These are phyloP conservation scores for Blastocystis hominis DNA, from an alignment of 352 stramenopile genomes.

Conservation along the genomic window DNA sequence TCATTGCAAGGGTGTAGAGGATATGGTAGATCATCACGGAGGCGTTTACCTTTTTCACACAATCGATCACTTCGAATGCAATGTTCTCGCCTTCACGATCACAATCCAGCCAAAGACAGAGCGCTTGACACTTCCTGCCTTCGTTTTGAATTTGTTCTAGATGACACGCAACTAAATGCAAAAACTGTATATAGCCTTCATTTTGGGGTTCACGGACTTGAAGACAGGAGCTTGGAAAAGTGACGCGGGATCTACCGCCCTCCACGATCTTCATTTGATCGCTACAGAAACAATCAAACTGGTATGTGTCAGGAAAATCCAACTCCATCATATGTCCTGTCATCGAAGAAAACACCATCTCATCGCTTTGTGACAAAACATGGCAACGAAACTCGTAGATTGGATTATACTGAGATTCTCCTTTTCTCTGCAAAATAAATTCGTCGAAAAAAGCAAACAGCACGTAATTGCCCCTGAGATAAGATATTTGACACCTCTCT, in stretches of 20 bases:
- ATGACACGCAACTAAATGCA: neutral
- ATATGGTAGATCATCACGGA: constrained; percentile 63
- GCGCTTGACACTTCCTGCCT: constrained; percentile 69
- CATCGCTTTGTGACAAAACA: constrained; percentile 68
- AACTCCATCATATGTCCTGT: constrained; percentile 91
- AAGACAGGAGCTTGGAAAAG: constrained; percentile 81
- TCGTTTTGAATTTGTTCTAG: constrained; percentile 69
- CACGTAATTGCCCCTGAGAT: constrained; percentile 62
- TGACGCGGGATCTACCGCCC: constrained; percentile 78
- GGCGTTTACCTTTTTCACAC: constrained; percentile 72
- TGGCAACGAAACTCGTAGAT: constrained; percentile 81
- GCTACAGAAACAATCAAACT: neutral
- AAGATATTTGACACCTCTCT: constrained; percentile 89
- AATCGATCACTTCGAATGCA: constrained; percentile 82
- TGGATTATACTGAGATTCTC: constrained; percentile 70
- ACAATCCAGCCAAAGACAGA: constrained; percentile 96
- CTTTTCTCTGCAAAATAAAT: constrained; percentile 63
- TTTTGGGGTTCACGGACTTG: constrained; percentile 76
- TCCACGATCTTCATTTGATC: constrained; percentile 74
- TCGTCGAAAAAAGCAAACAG: constrained; percentile 59
- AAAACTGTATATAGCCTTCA: constrained; percentile 73
- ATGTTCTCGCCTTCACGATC: constrained; percentile 99
- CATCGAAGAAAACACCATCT: constrained; percentile 89
- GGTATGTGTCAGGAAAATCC: constrained; percentile 80
- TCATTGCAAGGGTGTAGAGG: neutral